Conservation (phyloP, 345 rosid genomes). For the Draba incana region DNA sequence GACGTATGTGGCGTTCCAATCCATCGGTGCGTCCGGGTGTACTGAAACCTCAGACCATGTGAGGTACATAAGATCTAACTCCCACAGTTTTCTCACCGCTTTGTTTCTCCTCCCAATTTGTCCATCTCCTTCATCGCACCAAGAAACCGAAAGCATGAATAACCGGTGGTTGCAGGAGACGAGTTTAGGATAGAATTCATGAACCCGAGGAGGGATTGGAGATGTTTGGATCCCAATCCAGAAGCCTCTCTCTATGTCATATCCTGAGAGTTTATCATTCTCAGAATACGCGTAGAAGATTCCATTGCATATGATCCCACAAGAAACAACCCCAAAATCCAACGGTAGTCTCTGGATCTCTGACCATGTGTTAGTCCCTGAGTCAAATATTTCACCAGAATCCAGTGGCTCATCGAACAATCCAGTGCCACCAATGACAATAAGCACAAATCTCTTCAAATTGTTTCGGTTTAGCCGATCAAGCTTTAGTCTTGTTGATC, state of each 20-base stretch:
- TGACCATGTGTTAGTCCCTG: slow-evolving; percentile 75
- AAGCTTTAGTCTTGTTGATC: slow-evolving; percentile 57
- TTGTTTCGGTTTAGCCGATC: slow-evolving; percentile 49
- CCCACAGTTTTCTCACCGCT: slow-evolving; percentile 95
- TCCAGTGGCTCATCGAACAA: slow-evolving; percentile 85
- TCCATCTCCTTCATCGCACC: slow-evolving; percentile 96
- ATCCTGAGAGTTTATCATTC: slow-evolving; percentile 83
- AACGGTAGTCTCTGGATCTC: slow-evolving; percentile 81
- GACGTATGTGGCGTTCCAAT: slow-evolving; percentile 93
- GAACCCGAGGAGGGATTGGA: slow-evolving; percentile 87
- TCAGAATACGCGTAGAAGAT: slow-evolving; percentile 92
- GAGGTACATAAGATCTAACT: slow-evolving; percentile 84
- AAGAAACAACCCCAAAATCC: slow-evolving; percentile 72
- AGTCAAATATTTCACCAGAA: slow-evolving; percentile 93
- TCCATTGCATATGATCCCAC: slow-evolving; percentile 82
- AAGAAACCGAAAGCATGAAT: slow-evolving; percentile 90
- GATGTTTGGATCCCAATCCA: slow-evolving; percentile 84
- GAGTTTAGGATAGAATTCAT: slow-evolving; percentile 92
- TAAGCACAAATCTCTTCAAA: slow-evolving; percentile 65
- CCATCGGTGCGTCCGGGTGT: slow-evolving; percentile 99
- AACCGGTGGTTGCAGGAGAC: slow-evolving; percentile 70
- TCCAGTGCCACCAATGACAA: slow-evolving; percentile 85
- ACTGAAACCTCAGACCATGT: slow-evolving; percentile 79
- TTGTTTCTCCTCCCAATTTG: slow-evolving; percentile 95
- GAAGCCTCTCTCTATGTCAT: slow-evolving; percentile 86